phyloP scores from a whole-genome alignment of 2,329 filamentous ascomycete species.

The Cladosporium austrohemisphaericum region DNA sequence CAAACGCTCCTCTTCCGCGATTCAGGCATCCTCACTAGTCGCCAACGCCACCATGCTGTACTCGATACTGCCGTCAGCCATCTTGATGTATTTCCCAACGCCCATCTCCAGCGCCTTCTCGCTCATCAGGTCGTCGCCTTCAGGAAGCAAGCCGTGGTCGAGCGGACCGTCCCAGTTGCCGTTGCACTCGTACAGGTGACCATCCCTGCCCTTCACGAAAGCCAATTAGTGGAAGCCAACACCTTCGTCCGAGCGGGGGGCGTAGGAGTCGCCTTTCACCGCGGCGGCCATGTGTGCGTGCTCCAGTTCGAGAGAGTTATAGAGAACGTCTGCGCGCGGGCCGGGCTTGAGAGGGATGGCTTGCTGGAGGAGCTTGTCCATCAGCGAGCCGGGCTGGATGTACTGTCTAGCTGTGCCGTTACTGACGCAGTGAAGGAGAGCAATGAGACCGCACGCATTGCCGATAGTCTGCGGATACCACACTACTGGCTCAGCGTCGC shows the following conservation, averaged over 20 bases:
- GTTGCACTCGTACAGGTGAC: conserved; percentile 47
- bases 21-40: neutral
- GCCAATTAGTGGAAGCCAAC: conserved; percentile 44
- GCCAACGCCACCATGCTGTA: conserved; percentile 44
- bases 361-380: conserved; percentile 44
- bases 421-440: conserved; percentile 51
- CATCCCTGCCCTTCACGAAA: conserved; percentile 46
- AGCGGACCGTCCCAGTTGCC: conserved; percentile 44
- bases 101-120: conserved; percentile 40
- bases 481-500: conserved; percentile 50
- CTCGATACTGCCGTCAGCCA: conserved; percentile 38
- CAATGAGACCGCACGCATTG: conserved; percentile 58
- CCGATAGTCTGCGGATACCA: conserved; percentile 60
- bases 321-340: conserved; percentile 50
- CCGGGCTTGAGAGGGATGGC: conserved; percentile 43
- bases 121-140: conserved; percentile 45
- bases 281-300: conserved; percentile 42
- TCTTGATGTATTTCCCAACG: conserved; percentile 37
- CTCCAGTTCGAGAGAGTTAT: conserved; percentile 46
- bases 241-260: conserved; percentile 30
- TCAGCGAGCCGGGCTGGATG: conserved; percentile 41
- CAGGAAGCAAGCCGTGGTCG: conserved; percentile 38
- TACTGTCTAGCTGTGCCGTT: conserved; percentile 47
- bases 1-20: too few species aligned
- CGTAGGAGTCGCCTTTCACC: conserved; percentile 39